These are phyloP conservation scores for Zhuliangozyma blackwelliae DNA, from an alignment of 1,139 yeast species.

Conservation along the genomic window DNA sequence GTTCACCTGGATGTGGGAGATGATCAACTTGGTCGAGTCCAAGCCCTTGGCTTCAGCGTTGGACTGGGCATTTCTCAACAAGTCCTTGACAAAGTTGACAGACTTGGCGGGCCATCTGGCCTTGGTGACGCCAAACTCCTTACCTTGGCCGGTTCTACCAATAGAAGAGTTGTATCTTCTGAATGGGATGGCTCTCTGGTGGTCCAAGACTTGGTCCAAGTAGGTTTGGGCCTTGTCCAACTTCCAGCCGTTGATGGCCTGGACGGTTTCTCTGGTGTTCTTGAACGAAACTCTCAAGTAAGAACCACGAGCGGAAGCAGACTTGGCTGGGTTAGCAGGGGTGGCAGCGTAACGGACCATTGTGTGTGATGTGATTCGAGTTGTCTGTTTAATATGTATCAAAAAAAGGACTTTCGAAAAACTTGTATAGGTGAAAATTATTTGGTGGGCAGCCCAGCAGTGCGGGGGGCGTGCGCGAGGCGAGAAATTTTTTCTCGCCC, in stretches of 20 bases:
- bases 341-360: slow-evolving; percentile 93
- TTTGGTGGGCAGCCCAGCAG: neutral
- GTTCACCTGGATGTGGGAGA: slow-evolving; percentile 99
- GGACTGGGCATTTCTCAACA: slow-evolving; percentile 96
- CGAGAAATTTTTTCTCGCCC: neutral
- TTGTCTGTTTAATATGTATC: slow-evolving; percentile 1
- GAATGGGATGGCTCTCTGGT: slow-evolving; percentile 99
- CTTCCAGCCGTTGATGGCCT: slow-evolving; percentile 98
- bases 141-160: slow-evolving; percentile 99
- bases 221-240: slow-evolving; percentile 92
- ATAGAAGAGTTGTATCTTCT: slow-evolving; percentile 95
- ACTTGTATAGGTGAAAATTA: neutral
- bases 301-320: slow-evolving; percentile 99
- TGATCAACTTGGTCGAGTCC: slow-evolving; percentile 88
- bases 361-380: slow-evolving; percentile 6
- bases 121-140: slow-evolving; percentile 99
- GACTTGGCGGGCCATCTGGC: slow-evolving; percentile 99
- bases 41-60: slow-evolving; percentile 99
- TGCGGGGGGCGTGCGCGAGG: neutral
- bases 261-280: slow-evolving; percentile 99
- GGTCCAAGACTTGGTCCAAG: slow-evolving; percentile 95
- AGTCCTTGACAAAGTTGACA: slow-evolving; percentile 90
- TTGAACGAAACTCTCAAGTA: slow-evolving; percentile 99
- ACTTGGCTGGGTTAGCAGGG: slow-evolving; percentile 98
- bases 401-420: neutral